Evolutionary conservation across 176 grass and related monocot species (phyloP), one percentile per base, ranked within the genome.

Genomic region (maize (Zea mays)): DNA sequence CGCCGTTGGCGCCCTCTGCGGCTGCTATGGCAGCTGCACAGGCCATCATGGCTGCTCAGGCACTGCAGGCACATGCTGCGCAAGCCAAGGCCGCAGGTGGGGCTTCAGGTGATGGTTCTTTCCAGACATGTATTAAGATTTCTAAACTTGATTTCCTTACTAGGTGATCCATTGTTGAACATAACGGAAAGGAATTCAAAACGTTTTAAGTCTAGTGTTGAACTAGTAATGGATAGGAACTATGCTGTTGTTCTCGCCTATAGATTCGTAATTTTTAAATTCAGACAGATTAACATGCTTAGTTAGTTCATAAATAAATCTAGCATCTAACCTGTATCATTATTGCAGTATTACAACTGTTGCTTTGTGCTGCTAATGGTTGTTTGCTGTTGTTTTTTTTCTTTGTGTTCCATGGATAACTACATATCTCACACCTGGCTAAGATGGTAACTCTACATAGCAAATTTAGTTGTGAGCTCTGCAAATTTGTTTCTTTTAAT

Each of bases 21-120:
- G 96, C 92, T 37, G 96, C 96, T 57, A 99, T 95, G 96, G 92
- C 96, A 38, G 92, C 92, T 6, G 96, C 96, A 38, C 96, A 99
- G 84, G 96, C 96, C 43, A 99, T 99, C 69, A 91, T 99, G 85
- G 96, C 96, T 50, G 87, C 96, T 6, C 87, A 92, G 67, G 87
- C 92, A 40, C 83, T 99, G 54, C 90, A 95, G 88, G 92, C 90
- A 39, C 95, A 99, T 79, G 92, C 85, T 66, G 82, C 90, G 3
- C 89, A 97, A 82, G 86, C 76, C 65, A 92, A 90, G n/a, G 72
- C 84, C 3, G 43, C 76, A 10, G 82, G 57, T n/a, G 82, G 77
- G 34, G 52, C 80, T 65, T 75, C 96, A 84, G 92, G 85, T 94
- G 71, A 42, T 58, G 8, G 10, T 38, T 59, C n/a, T 34, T 17